A percentile compares a stretch with the other conserved stretches of the same genome.
These are phyloP conservation scores for Phyllachora maydis DNA, from an alignment of 2,329 filamentous ascomycete genomes.

Conservation along the genomic window DNA sequence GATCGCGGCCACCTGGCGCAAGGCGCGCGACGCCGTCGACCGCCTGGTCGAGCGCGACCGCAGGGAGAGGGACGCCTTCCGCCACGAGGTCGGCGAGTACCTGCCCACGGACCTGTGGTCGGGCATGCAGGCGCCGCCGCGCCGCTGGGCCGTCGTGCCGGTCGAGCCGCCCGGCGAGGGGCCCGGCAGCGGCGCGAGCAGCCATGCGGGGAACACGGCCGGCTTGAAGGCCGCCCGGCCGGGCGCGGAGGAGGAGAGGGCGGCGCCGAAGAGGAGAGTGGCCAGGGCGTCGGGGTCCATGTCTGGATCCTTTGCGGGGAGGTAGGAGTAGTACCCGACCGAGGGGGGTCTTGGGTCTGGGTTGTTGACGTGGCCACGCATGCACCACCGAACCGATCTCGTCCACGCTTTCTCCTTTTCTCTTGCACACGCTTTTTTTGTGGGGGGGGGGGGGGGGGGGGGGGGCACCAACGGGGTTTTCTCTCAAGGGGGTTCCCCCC, in stretches of 20 bases:
- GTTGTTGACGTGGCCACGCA: no score
- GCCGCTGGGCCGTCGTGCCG: constrained; percentile 25
- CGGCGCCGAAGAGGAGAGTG: no score
- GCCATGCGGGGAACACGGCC: neutral
- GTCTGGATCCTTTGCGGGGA: no score
- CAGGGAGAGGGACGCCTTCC: constrained; percentile 55
- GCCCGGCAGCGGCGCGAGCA: neutral
- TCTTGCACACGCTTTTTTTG: no score
- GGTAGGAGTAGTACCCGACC: neutral
- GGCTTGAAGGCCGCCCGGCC: no score
- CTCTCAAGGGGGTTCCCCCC: no score
- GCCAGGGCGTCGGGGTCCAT: no score
- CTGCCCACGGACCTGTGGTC: constrained; percentile 79
- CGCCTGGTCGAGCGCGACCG: constrained; percentile 55
- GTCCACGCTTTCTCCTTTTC: no score
- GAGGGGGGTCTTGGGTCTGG: neutral
- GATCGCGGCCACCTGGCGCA: constrained; percentile 53
- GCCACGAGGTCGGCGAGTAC: constrained; percentile 65
- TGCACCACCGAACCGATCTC: no score
- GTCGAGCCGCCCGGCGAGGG: constrained; percentile 6
- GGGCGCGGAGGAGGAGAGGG: no score
- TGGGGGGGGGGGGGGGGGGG: no score
- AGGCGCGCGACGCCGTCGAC: constrained; percentile 58
- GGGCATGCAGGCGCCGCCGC: constrained; percentile 41
- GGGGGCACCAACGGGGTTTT: no score